These are phyloP conservation scores for Marchantia polymorpha DNA, from an alignment of 225 moss, liverwort and hornwort genomes.

Conservation along the genomic window DNA sequence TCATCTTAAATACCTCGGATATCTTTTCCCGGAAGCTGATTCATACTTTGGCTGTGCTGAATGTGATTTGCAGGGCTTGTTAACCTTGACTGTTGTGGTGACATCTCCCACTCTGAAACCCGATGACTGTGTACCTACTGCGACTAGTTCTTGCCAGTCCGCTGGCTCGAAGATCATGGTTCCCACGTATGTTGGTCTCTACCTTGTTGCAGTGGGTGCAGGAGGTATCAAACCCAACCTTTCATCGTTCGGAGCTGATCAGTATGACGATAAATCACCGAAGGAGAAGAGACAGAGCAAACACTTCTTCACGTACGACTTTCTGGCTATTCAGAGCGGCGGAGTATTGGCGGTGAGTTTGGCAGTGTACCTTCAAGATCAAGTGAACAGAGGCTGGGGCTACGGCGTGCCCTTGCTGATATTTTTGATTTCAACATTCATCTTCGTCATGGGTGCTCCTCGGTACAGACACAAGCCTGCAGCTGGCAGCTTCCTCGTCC, in stretches of 20 bases:
- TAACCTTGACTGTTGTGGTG: not conserved
- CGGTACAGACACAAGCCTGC: conserved; percentile 5
- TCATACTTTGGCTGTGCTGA: not conserved
- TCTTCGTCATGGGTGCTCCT: conserved; percentile 9
- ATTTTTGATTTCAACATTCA: not conserved
- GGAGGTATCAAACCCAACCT: conserved; percentile 15
- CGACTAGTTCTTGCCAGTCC: not conserved
- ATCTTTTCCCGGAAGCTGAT: not conserved
- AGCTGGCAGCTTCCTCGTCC: conserved; percentile 11
- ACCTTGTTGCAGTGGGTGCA: conserved; percentile 3
- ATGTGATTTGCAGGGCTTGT: not conserved
- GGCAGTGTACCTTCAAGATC: conserved; percentile 8
- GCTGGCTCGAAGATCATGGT: conserved; percentile 3
- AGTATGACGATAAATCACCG: conserved; percentile 4
- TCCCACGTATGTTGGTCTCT: conserved; percentile 7
- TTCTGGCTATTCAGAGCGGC: not conserved
- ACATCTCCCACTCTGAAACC: not conserved
- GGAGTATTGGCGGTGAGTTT: not conserved
- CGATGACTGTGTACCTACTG: conserved; percentile 3
- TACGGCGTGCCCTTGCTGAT: not conserved
- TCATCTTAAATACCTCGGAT: too few species aligned
- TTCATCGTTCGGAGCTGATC: conserved; percentile 23
- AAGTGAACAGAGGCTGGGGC: not conserved
- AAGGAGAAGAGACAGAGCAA: not conserved
- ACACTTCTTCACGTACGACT: not conserved